Conservation (phyloP, 2,329 filamentous ascomycete genomes). For the Exophiala calicioides region DNA sequence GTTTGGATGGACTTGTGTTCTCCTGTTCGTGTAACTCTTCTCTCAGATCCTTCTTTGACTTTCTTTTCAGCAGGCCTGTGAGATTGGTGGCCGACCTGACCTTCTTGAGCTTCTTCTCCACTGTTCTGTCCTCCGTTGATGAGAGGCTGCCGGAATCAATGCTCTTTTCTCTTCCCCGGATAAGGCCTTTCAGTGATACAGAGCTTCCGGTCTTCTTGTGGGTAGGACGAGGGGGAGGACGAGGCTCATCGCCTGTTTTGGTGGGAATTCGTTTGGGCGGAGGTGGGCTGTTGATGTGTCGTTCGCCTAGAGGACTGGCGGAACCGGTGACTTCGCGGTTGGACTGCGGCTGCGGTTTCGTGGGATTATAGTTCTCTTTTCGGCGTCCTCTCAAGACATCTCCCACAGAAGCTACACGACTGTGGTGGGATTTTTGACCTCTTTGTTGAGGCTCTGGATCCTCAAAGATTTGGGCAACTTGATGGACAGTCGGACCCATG, state of each 20-base stretch:
- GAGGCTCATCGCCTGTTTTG: conserved; percentile 22
- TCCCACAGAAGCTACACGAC: conserved; percentile 24
- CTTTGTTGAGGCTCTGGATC: conserved; percentile 26
- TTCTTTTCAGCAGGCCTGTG: conserved; percentile 72
- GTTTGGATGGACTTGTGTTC: conserved; percentile 50
- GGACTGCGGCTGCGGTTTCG: conserved; percentile 9
- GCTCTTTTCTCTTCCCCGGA: conserved; percentile 43
- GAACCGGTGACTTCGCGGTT: conserved; percentile 2
- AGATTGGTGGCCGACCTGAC: conserved; percentile 82
- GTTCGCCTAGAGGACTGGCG: conserved; percentile 30
- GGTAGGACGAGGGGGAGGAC: conserved; percentile 12
- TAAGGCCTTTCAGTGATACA: conserved; percentile 31
- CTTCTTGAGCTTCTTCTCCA: conserved; percentile 61
- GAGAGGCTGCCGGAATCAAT: conserved; percentile 36
- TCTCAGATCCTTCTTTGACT: conserved; percentile 69
- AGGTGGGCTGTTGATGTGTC: conserved; percentile 34
- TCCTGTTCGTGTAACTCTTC: conserved; percentile 74
- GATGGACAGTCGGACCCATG: conserved; percentile 27
- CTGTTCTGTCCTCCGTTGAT: conserved; percentile 36
- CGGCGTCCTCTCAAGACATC: conserved; percentile 25
- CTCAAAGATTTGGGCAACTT: conserved; percentile 32
- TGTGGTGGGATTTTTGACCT: conserved; percentile 23
- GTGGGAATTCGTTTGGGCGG: conserved; percentile 27
- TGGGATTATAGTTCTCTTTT: conserved; percentile 24
- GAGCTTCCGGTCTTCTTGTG: conserved; percentile 34